Conservation (phyloP, 345 rosid species). For the Syzygium oleosum region DNA sequence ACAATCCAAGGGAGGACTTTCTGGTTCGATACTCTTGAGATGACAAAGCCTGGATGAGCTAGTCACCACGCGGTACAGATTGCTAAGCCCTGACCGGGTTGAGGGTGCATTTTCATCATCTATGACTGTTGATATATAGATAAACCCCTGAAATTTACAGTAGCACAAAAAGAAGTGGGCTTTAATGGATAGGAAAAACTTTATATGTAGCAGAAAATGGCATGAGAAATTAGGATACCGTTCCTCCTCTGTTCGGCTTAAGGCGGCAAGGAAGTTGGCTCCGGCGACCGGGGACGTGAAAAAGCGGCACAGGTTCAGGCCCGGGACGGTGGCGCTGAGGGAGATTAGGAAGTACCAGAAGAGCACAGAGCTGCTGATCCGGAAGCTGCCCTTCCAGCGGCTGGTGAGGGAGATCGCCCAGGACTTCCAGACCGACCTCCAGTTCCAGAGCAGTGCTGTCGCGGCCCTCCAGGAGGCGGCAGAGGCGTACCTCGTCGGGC, state of each 20-base stretch:
- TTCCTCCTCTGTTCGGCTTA: conserved; percentile 97
- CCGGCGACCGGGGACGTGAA: neutral
- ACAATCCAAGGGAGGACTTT: conserved; percentile 95
- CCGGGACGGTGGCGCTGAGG: neutral
- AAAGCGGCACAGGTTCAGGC: neutral
- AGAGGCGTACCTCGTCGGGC: neutral
- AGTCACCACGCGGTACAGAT: conserved; percentile 54
- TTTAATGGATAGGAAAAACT: neutral
- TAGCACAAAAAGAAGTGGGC: neutral
- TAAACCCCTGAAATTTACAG: conserved; percentile 54
- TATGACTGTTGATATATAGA: conserved; percentile 73
- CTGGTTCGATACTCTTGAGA: conserved; percentile 72
- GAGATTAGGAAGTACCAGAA: neutral
- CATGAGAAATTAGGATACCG: neutral
- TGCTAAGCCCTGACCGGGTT: conserved; percentile 64
- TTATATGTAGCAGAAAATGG: neutral
- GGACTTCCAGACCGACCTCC: neutral
- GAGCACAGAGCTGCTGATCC: neutral
- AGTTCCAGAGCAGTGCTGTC: neutral
- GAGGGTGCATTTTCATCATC: conserved; percentile 57
- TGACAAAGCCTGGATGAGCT: conserved; percentile 42
- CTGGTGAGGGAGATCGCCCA: neutral
- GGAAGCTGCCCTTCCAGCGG: neutral
- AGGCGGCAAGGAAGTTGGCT: conserved; percentile 21
- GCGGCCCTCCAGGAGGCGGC: neutral